phyloP scores from a whole-genome alignment of 2,329 filamentous ascomycete genomes.

The Scleromitrula shiraiana region DNA sequence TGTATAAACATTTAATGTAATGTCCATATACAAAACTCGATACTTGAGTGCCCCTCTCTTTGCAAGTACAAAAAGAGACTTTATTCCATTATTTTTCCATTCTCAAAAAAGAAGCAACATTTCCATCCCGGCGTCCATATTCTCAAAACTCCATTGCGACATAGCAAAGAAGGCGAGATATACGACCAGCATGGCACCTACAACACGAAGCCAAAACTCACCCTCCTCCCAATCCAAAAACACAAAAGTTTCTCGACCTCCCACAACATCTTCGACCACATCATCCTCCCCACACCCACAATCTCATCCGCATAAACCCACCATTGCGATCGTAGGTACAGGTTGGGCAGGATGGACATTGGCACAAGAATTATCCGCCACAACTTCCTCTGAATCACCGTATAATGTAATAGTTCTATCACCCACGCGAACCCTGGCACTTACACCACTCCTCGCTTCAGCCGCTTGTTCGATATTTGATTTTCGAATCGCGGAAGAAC shows the following conservation, averaged over 20 bases:
- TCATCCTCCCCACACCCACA: not conserved
- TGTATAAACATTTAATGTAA: no score
- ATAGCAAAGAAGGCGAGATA: no score
- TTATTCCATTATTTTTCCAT: no score
- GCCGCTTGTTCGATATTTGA: constrained; percentile 38
- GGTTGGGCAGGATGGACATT: constrained; percentile 32
- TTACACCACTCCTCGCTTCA: constrained; percentile 38
- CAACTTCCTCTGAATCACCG: constrained; percentile 15
- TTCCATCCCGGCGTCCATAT: no score
- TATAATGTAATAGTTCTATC: constrained; percentile 36
- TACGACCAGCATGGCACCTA: not conserved
- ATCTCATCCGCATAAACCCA: not conserved
- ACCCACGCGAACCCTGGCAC: constrained; percentile 34
- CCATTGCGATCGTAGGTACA: not conserved
- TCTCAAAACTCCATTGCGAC: no score
- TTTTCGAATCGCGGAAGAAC: constrained; percentile 37
- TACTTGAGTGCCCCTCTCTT: no score
- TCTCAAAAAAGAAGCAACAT: no score
- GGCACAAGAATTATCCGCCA: constrained; percentile 29
- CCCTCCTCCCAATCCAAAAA: not conserved
- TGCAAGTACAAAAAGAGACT: no score
- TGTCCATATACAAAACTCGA: no score
- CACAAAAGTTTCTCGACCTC: not conserved
- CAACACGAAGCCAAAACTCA: not conserved
- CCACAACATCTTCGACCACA: not conserved